phyloP scores from a whole-genome alignment of 345 rosid species.

The Physaria fendleri region DNA sequence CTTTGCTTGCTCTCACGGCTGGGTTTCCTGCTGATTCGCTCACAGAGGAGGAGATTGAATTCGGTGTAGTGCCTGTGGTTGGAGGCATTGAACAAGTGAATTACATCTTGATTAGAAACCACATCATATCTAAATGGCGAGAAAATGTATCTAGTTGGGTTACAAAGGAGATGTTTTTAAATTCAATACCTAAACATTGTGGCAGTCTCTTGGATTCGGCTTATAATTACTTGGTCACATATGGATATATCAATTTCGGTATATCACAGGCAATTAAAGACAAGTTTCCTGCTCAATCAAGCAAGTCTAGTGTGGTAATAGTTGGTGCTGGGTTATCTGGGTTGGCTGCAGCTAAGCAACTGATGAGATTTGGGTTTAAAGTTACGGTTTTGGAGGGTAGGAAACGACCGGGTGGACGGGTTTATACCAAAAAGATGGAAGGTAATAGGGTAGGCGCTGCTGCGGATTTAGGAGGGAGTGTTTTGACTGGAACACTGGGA shows the following conservation, averaged over 20 bases:
- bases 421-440: slow-evolving; percentile 94
- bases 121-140: slow-evolving; percentile 80
- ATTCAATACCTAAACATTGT: slow-evolving; percentile 68
- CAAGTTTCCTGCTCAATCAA: slow-evolving; percentile 48
- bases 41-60: slow-evolving; percentile 85
- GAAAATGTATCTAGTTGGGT: slow-evolving; percentile 72
- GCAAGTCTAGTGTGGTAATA: slow-evolving; percentile 47
- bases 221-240: slow-evolving; percentile 62
- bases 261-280: slow-evolving; percentile 70
- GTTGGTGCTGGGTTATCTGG: slow-evolving; percentile 95
- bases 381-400: slow-evolving; percentile 95
- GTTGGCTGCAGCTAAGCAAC: slow-evolving; percentile 81
- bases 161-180: slow-evolving; percentile 58
- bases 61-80: slow-evolving; percentile 62
- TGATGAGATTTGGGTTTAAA: slow-evolving; percentile 82
- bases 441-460: slow-evolving; percentile 67
- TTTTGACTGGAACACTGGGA: slow-evolving; percentile 87
- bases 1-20: slow-evolving; percentile 74
- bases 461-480: slow-evolving; percentile 98
- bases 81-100: slow-evolving; percentile 98
- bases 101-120: slow-evolving; percentile 85
- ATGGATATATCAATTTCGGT: slow-evolving; percentile 88
- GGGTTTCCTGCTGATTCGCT: slow-evolving; percentile 94
- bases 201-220: slow-evolving; percentile 65
- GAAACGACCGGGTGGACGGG: slow-evolving; percentile 94